Percentiles rank a stretch among this genome's conserved stretches.
Conservation (phyloP, 768 basidiomycete species). For the Termitomyces bulborhizus region DNA sequence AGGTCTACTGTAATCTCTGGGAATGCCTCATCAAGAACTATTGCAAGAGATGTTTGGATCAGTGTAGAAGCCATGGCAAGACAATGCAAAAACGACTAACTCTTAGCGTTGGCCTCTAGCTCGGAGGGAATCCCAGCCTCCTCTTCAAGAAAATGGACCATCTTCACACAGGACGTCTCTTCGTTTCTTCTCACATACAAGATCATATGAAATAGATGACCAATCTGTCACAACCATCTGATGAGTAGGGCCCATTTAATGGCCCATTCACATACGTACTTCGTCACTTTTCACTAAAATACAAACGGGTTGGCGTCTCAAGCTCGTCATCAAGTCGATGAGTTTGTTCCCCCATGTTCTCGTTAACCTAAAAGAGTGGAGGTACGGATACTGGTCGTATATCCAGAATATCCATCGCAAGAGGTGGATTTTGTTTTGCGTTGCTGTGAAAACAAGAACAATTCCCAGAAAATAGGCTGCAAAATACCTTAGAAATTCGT, state of each 20-base stretch:
- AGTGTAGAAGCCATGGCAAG: not conserved
- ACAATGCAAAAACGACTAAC: constrained; percentile 17
- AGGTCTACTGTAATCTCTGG: constrained; percentile 60
- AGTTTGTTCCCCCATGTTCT: constrained; percentile 36
- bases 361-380: constrained; percentile 35
- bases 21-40: constrained; percentile 58
- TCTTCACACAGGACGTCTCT: constrained; percentile 61
- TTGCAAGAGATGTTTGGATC: not conserved
- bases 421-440: constrained; percentile 49
- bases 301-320: constrained; percentile 52
- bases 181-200: constrained; percentile 64
- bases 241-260: not conserved
- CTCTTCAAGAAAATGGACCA: constrained; percentile 58
- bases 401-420: constrained; percentile 54
- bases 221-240: constrained; percentile 42
- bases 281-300: constrained; percentile 61
- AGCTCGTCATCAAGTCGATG: constrained; percentile 34
- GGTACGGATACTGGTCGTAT: constrained; percentile 50
- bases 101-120: constrained; percentile 65
- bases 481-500: constrained; percentile 41
- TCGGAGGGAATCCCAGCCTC: constrained; percentile 57
- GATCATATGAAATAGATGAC: constrained; percentile 56
- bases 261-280: constrained; percentile 28
- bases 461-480: constrained; percentile 53
- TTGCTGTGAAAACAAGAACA: constrained; percentile 36